A percentile compares a stretch with the other conserved stretches of the same genome.
These are phyloP conservation scores for Tylopilus sp. DNA, from an alignment of 768 basidiomycete genomes.

Conservation along the genomic window DNA sequence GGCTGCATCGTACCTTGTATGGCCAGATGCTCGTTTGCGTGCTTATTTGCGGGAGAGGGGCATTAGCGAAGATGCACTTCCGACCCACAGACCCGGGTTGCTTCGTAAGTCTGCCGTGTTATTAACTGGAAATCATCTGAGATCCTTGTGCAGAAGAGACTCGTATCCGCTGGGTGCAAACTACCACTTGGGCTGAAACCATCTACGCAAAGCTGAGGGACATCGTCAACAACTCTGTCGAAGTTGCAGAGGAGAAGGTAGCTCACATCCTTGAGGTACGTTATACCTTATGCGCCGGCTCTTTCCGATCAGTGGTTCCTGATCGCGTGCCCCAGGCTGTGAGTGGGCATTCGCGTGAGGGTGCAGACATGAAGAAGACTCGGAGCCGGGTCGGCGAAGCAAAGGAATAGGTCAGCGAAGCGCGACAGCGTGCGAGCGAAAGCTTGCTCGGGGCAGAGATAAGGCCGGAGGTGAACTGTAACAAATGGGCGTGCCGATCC, in stretches of 20 bases:
- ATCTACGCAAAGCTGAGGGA: slow-evolving; percentile 62
- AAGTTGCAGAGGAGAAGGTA: slow-evolving; percentile 77
- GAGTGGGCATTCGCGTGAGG: slow-evolving; percentile 33
- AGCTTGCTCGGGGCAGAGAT: neutral
- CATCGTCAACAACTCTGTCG: slow-evolving; percentile 62
- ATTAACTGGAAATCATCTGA: neutral
- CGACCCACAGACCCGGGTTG: slow-evolving; percentile 67
- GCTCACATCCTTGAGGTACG: slow-evolving; percentile 39
- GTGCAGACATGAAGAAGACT: slow-evolving; percentile 16
- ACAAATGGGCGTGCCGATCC: too few relatives aligned
- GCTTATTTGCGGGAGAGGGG: slow-evolving; percentile 82
- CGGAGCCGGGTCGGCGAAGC: slow-evolving; percentile 19
- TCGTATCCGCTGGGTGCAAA: slow-evolving; percentile 76
- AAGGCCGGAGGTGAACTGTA: neutral
- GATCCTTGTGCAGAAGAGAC: slow-evolving; percentile 52
- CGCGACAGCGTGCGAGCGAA: slow-evolving; percentile 19
- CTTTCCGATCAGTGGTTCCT: neutral
- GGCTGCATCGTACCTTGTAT: slow-evolving; percentile 69
- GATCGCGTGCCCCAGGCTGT: slow-evolving; percentile 32
- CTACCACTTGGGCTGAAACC: slow-evolving; percentile 51
- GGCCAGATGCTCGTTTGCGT: slow-evolving; percentile 92
- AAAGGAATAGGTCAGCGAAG: slow-evolving; percentile 25
- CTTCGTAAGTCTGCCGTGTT: slow-evolving; percentile 50
- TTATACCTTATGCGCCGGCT: neutral
- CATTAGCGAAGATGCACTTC: slow-evolving; percentile 64